Conservation (phyloP, 1,139 yeast genomes). For the Candida pseudoviswanathii region DNA sequence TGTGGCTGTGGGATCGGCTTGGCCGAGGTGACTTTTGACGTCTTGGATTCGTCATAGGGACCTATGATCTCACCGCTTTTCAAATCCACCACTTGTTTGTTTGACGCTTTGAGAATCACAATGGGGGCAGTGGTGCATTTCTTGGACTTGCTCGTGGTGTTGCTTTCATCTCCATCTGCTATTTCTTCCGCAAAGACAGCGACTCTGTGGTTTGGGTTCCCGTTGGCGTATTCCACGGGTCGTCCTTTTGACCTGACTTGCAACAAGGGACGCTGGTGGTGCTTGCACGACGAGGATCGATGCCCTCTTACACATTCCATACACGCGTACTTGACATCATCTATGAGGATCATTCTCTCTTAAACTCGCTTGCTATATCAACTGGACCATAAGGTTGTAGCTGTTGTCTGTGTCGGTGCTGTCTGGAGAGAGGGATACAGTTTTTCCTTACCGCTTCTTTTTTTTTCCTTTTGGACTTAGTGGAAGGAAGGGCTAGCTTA, state of each 20-base stretch:
- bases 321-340: slow-evolving; percentile 88
- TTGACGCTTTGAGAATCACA: slow-evolving; percentile 47
- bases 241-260: slow-evolving; percentile 90
- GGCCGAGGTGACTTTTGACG: slow-evolving; percentile 14
- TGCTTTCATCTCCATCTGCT: slow-evolving; percentile 13
- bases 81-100: slow-evolving; percentile 53
- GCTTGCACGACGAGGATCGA: slow-evolving; percentile 84
- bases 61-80: slow-evolving; percentile 48
- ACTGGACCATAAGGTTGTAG: no score
- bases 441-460: no score
- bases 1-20: slow-evolving; percentile 25
- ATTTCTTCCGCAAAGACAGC: slow-evolving; percentile 60
- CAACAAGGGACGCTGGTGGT: slow-evolving; percentile 73
- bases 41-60: slow-evolving; percentile 32
- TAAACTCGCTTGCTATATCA: no score
- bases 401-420: not conserved
- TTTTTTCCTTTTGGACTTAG: not conserved
- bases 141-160: slow-evolving; percentile 2
- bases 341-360: slow-evolving; percentile 71
- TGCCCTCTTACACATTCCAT: slow-evolving; percentile 91
- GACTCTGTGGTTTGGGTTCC: slow-evolving; percentile 53
- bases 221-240: slow-evolving; percentile 56
- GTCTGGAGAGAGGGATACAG: not conserved
- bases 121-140: slow-evolving; percentile 31
- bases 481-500: no score